Evolutionary conservation across 305 asterid species (phyloP), one percentile per base, ranked within the genome.

Genomic region (Fraxinus xanthoxyloides): DNA sequence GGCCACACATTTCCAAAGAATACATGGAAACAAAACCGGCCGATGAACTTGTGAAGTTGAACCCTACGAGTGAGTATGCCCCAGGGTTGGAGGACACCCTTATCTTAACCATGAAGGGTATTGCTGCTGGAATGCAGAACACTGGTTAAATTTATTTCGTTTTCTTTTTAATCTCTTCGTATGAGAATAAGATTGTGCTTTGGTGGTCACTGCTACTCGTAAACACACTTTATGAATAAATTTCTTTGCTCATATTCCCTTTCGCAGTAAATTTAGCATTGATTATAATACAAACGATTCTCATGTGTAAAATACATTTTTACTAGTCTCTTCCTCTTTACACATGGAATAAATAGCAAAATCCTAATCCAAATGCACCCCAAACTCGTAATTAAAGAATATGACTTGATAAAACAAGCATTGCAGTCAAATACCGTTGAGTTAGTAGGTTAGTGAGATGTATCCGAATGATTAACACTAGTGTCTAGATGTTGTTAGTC

Each of bases 91-190:
- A 95, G 83, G 99, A 95, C 81, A 94, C 99, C 17, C 98, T 95
- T 84, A 95, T 95, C 84, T 81, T 95, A 89, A 94, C 98, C 88
- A 95, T 95, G 99, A 95, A 95, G 89, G 99, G 99, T n/a, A 90
- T 95, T 85, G 98, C 98, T 75, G 99, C 98, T 76, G 99, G 99
- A 75, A 72, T 95, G 91, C 99, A 94, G 90, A 95, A 95, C 86
- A 95, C 99, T 5, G 99, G 99, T 84, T 95, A 85, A 92, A 23
- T 17, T 30, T 2, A 48, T 65, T 21, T 48, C 8, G 13, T 69
- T 73, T 69, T 56, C 8, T 5, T 21, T 21, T 21, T 56, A 5
- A 1, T 65, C 80, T n/a, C 8, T 46, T 72, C 30, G 48, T 23
- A 35, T 38, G 61, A 21, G 82, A n/a, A 70, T 43, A 73, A 54